A percentile compares a stretch with the other conserved stretches of the same genome.
phyloP scores from a whole-genome alignment of 805 yeast species.

The Pichia insulana region DNA sequence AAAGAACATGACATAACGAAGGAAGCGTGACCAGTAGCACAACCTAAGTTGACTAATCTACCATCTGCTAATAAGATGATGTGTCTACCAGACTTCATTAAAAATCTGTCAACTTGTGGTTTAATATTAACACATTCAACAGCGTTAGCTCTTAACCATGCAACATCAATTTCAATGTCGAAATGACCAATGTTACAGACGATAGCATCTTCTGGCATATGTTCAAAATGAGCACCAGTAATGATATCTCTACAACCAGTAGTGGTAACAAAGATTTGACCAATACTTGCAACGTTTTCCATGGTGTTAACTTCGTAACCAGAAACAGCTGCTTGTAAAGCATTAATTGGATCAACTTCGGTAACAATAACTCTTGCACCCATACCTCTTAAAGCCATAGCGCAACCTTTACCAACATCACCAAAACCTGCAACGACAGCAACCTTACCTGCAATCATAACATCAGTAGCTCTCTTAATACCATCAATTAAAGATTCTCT shows the following conservation, averaged over 20 bases:
- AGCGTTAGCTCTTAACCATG: constrained; percentile 95
- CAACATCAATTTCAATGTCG: constrained; percentile 98
- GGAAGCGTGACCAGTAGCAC: constrained; percentile 99
- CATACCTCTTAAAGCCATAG: constrained; percentile 97
- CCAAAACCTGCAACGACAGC: constrained; percentile 99
- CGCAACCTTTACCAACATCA: constrained; percentile 99
- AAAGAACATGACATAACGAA: constrained; percentile 99
- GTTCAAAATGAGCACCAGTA: constrained; percentile 75
- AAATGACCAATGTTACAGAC: constrained; percentile 99
- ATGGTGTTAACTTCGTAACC: constrained; percentile 96
- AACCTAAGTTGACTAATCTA: constrained; percentile 97
- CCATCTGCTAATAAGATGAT: constrained; percentile 96
- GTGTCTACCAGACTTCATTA: constrained; percentile 84
- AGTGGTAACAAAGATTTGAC: constrained; percentile 98
- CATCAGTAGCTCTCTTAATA: constrained; percentile 99
- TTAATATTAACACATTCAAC: constrained; percentile 91
- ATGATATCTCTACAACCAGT: constrained; percentile 99
- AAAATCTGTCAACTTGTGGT: constrained; percentile 98
- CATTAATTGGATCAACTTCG: constrained; percentile 98
- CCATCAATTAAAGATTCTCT: constrained; percentile 98
- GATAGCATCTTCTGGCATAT: constrained; percentile 98
- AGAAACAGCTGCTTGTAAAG: constrained; percentile 97
- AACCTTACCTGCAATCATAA: constrained; percentile 98
- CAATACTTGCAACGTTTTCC: constrained; percentile 85
- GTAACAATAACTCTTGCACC: constrained; percentile 98